A percentile compares a stretch with the other conserved stretches of the same genome.
phyloP scores from a whole-genome alignment of 2,329 filamentous ascomycete genomes.

The Fusarium piperis region DNA sequence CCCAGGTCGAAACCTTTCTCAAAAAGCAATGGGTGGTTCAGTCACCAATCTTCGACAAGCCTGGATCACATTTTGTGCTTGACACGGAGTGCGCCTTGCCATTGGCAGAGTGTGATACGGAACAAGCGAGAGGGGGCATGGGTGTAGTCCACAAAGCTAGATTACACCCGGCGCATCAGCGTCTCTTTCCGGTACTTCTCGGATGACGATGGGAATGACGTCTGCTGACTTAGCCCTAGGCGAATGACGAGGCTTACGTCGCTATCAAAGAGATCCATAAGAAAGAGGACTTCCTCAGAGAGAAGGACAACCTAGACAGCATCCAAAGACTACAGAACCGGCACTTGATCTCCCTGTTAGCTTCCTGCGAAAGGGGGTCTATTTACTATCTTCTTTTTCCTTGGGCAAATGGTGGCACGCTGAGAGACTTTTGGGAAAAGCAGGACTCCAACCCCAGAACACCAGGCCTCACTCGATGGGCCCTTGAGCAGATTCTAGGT shows the following conservation, averaged over 20 bases:
- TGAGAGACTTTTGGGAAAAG: slow-evolving; percentile 15
- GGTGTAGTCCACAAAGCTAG: slow-evolving; percentile 9
- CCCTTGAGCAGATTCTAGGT: slow-evolving; percentile 24
- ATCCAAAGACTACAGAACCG: slow-evolving; percentile 5
- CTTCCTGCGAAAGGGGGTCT: slow-evolving; percentile 10
- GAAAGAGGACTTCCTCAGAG: background rate
- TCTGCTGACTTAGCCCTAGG: background rate
- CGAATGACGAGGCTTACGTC: background rate
- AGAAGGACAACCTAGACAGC: slow-evolving; percentile 4
- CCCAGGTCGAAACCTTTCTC: slow-evolving; percentile 8
- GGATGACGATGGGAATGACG: background rate
- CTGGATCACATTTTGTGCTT: background rate
- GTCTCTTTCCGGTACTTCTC: background rate
- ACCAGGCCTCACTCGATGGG: slow-evolving; percentile 4
- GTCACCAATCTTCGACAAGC: slow-evolving; percentile 8
- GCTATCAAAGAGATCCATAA: slow-evolving; percentile 19
- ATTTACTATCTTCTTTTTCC: slow-evolving; percentile 26
- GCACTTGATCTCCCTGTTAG: slow-evolving; percentile 18
- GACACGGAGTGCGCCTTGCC: slow-evolving; percentile 3
- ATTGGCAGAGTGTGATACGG: background rate
- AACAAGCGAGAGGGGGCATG: background rate
- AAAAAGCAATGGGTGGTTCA: slow-evolving; percentile 24
- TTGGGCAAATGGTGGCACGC: slow-evolving; percentile 29
- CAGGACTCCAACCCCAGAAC: background rate
- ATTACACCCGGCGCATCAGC: slow-evolving; percentile 7